A percentile compares a stretch with the other conserved stretches of the same genome.
Conservation (phyloP, 768 basidiomycete species). For the Tulasnella sp. region DNA sequence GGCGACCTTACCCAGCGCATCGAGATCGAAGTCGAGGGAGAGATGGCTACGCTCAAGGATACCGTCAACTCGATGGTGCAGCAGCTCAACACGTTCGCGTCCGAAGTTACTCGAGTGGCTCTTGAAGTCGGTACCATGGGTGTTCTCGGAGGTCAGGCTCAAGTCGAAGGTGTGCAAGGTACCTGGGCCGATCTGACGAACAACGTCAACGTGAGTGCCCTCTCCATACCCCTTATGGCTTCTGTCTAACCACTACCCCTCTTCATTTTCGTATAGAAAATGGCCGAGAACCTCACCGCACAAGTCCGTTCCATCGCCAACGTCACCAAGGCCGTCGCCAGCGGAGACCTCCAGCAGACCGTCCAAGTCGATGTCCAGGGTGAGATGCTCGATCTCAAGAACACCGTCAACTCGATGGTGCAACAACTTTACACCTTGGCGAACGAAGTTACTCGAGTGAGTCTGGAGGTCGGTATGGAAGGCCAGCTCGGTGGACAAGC, state of each 20-base stretch:
- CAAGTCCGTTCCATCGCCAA: conserved; percentile 90
- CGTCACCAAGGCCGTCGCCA: conserved; percentile 93
- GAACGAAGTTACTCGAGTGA: conserved; percentile 36
- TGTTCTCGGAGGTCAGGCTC: conserved; percentile 43
- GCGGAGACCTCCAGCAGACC: conserved; percentile 83
- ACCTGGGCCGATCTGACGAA: conserved; percentile 45
- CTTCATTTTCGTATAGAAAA: conserved; percentile 26
- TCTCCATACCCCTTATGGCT: background rate
- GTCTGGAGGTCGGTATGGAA: conserved; percentile 47
- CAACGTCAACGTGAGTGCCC: conserved; percentile 38
- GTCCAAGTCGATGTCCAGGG: conserved; percentile 45
- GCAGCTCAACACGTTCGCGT: conserved; percentile 41
- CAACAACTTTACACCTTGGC: conserved; percentile 28
- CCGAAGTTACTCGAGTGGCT: conserved; percentile 43
- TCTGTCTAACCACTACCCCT: no score
- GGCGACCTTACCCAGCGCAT: conserved; percentile 45
- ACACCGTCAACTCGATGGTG: conserved; percentile 37
- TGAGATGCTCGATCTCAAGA: conserved; percentile 44
- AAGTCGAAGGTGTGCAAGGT: conserved; percentile 44
- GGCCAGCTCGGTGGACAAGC: conserved; percentile 33
- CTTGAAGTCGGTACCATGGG: conserved; percentile 40
- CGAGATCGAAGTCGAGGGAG: conserved; percentile 46
- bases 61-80: conserved; percentile 46
- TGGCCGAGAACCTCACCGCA: conserved; percentile 84
- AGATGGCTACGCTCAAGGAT: conserved; percentile 45